phyloP scores from a whole-genome alignment of 208 protist species.

The Trypanosomatidae sp. region DNA sequence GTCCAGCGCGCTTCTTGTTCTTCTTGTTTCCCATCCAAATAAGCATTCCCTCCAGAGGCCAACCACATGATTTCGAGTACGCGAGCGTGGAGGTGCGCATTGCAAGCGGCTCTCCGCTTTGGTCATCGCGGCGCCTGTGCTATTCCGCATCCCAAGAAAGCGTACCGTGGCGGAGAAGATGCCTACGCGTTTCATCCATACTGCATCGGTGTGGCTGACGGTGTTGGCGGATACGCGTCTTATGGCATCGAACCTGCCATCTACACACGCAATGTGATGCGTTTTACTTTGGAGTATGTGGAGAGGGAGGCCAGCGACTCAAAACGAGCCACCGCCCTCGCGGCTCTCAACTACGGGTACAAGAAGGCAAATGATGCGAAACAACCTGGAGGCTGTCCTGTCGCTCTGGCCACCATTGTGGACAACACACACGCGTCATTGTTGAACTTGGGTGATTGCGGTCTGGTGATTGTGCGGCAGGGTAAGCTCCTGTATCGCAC shows the following conservation, averaged over 20 bases:
- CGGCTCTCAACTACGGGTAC: conserved; percentile 61
- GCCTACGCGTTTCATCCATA: conserved; percentile 73
- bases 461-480: conserved; percentile 62
- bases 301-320: conserved; percentile 15
- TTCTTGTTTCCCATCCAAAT: neutral
- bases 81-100: neutral
- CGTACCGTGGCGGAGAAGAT: conserved; percentile 77
- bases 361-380: conserved; percentile 36
- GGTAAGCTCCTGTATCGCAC: conserved; percentile 65
- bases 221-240: conserved; percentile 79
- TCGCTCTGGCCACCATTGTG: conserved; percentile 61
- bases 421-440: conserved; percentile 61
- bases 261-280: conserved; percentile 85
- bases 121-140: conserved; percentile 67
- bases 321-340: conserved; percentile 40
- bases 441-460: conserved; percentile 90
- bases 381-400: conserved; percentile 72
- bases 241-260: conserved; percentile 72
- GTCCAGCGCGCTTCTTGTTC: neutral
- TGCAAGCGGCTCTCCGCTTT: conserved; percentile 34
- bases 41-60: neutral
- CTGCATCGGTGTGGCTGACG: conserved; percentile 84
- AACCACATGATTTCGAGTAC: conserved; percentile 11
- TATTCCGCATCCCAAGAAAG: conserved; percentile 81
- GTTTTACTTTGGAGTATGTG: conserved; percentile 50